Conservation (phyloP, 2,329 filamentous ascomycete genomes). For the Calonectria naviculata region DNA sequence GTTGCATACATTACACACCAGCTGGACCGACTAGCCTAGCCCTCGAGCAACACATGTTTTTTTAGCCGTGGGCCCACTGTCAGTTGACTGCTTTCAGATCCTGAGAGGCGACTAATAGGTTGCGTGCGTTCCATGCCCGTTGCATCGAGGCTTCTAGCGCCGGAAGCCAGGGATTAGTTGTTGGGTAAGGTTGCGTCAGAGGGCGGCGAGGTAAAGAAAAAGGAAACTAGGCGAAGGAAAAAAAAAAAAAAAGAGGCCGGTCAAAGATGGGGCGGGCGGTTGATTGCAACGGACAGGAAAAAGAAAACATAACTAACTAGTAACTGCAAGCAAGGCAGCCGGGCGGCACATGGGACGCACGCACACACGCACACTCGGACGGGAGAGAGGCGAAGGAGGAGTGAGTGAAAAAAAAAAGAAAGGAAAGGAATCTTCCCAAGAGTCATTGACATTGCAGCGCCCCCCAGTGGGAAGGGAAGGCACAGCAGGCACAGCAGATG, state of each 20-base stretch:
- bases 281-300: constrained; percentile 4
- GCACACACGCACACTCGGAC: neutral
- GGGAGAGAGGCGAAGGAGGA: neutral
- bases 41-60: neutral
- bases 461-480: neutral
- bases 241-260: constrained; percentile 6
- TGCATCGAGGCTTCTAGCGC: neutral
- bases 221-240: constrained; percentile 16
- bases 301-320: constrained; percentile 15
- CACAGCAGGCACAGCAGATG: neutral
- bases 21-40: constrained; percentile 6
- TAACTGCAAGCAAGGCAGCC: constrained; percentile 4
- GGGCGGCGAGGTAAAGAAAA: constrained; percentile 13
- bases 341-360: neutral
- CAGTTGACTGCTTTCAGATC: neutral
- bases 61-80: neutral
- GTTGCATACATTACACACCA: neutral
- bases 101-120: neutral
- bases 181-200: constrained; percentile 17
- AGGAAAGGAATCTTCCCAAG: neutral
- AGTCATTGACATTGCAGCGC: neutral
- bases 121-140: neutral
- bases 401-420: neutral
- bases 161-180: constrained; percentile 5
- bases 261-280: neutral